Evolutionary conservation across 257 asterid species (phyloP).

Genomic region (Solanum habrochaites): DNA sequence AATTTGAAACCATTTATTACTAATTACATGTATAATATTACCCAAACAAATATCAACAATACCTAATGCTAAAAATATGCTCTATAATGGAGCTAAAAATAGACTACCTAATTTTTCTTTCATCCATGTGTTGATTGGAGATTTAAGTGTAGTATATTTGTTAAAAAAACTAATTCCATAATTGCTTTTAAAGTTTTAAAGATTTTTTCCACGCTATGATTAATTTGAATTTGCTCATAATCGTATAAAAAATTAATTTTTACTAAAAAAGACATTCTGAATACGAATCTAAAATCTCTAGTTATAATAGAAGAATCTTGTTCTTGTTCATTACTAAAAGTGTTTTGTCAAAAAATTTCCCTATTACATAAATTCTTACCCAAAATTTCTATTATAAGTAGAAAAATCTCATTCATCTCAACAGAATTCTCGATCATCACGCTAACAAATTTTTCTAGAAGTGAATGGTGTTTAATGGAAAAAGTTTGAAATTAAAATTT

Average conservation of each 20-base stretch:
- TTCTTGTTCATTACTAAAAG: not conserved
- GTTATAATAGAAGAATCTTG: not conserved
- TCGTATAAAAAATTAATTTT: not conserved
- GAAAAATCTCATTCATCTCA: not conserved
- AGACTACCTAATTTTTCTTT: not conserved
- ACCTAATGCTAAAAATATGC: not conserved
- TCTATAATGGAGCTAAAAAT: not conserved
- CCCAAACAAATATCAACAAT: not conserved
- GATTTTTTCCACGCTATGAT: not conserved
- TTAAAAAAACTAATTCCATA: no score
- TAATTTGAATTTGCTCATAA: not conserved
- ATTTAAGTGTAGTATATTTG: not conserved
- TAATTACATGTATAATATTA: not conserved
- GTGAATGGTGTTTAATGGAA: not conserved
- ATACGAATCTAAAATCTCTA: not conserved
- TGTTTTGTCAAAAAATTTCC: not conserved
- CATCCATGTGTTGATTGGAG: not conserved
- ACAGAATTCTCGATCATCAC: rapidly evolving
- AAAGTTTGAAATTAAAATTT: not conserved
- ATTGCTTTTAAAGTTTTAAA: not conserved
- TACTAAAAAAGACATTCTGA: no score
- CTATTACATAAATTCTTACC: not conserved
- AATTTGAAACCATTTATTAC: not conserved
- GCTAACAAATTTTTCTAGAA: not conserved
- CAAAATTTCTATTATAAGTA: not conserved